Conservation (phyloP, 768 basidiomycete species). For the Trametopsis cervina region DNA sequence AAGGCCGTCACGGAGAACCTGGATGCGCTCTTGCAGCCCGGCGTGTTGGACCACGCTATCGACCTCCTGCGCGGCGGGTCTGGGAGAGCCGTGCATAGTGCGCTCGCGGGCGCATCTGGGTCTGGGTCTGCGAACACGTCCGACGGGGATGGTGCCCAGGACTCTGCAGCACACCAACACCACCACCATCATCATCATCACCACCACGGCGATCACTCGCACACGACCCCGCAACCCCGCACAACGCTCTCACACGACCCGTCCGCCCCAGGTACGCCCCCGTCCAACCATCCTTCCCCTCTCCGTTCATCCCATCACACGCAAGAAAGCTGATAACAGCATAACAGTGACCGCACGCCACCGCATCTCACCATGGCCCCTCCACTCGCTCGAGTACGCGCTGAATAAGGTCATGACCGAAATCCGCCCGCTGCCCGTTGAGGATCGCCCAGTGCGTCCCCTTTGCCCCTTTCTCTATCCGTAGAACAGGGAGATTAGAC, state of each 20-base stretch:
- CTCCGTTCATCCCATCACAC: not conserved
- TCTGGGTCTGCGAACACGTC: conserved; percentile 3
- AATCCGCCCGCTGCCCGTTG: conserved; percentile 33
- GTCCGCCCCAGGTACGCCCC: conserved; percentile 51
- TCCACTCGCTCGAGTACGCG: conserved; percentile 62
- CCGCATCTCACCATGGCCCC: conserved; percentile 70
- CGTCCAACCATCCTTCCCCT: too few relatives aligned
- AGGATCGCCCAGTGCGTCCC: conserved; percentile 37
- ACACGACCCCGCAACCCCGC: conserved; percentile 46
- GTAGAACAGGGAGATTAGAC: too few relatives aligned
- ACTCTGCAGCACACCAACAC: conserved; percentile 19
- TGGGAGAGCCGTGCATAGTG: conserved; percentile 51
- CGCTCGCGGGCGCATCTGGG: conserved; percentile 30
- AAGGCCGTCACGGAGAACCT: conserved; percentile 82
- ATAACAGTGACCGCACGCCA: conserved; percentile 53
- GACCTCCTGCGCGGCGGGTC: conserved; percentile 65
- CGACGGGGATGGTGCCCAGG: not conserved
- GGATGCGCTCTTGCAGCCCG: conserved; percentile 48
- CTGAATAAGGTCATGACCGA: conserved; percentile 47
- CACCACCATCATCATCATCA: conserved; percentile 33
- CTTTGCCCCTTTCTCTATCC: not conserved
- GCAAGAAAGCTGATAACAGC: not conserved
- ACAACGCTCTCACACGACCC: conserved; percentile 65
- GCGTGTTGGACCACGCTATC: conserved; percentile 62
- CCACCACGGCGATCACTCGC: conserved; percentile 25